Evolutionary conservation across 768 basidiomycete species (phyloP), one percentile per base, ranked within the genome.

Genomic region (Cantharellus anzutake): DNA sequence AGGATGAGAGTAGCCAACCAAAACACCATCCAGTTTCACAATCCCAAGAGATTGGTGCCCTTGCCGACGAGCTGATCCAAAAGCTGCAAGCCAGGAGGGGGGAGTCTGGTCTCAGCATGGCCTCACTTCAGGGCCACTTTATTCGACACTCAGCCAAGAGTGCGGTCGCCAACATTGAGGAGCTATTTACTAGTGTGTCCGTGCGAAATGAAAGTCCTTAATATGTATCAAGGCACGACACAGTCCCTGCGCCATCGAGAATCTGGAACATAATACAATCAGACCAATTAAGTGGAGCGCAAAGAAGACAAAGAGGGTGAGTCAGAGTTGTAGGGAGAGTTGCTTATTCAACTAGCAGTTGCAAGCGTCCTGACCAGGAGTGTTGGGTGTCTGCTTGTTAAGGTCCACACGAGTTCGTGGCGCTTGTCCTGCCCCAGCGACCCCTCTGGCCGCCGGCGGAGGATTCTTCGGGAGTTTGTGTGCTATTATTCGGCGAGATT

Each of bases 51-150:
- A 42, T 67, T 78, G 2, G 70, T 76, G 60, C 63, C 58, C 5
- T 68, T 90, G 62, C 84, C 78, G 1, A 67, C 69, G 42, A 68
- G 57, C 69, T 96, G 50, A 75, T 78, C 58, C 66, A 71, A 44
- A 71, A 81, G 3, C 76, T 93, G 4, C 67, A 73, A 53, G 70
- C 70, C 75, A 71, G 65, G 68, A 50, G 66, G 0, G 2, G 11
- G 66, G 3, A 83, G 82, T 0, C 72, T 74, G 67, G 78, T 48
- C 76, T 96, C 61, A 97, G 92, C 68, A 99, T 99, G 96, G 96
- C 96, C 41, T 82, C 86, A 42, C 73, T 99, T 62, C 96, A 99
- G 66, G 96, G 96, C 20, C 78, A 86, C 41, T 98, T 99, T 71
- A 99, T 99, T 65, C 79, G 86, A 60, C 80, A 79, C 66, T 72